Conservation (phyloP, 257 asterid genomes). For the Rubia yunnanensis region DNA sequence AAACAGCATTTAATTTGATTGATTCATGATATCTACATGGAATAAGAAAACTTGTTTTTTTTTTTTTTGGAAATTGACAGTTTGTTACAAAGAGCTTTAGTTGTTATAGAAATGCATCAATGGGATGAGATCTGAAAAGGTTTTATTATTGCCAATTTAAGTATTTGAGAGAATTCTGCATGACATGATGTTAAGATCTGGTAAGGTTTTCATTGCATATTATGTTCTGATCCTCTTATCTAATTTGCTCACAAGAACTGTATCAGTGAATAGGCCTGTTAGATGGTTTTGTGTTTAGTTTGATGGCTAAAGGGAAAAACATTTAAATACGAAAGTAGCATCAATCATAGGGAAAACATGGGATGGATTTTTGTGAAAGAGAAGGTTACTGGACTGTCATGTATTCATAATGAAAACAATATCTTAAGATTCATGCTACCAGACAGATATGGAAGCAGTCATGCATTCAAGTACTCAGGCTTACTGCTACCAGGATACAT, state of each 20-base stretch:
- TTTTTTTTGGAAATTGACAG: background rate
- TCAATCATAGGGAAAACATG: background rate
- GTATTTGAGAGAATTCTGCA: background rate
- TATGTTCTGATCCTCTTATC: background rate
- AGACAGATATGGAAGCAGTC: background rate
- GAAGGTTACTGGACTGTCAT: background rate
- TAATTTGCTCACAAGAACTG: background rate
- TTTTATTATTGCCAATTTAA: background rate
- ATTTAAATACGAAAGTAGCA: background rate
- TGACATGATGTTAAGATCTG: no score
- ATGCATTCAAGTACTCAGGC: background rate
- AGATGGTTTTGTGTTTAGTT: background rate
- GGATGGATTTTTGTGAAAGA: background rate
- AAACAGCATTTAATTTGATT: background rate
- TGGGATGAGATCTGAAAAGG: background rate
- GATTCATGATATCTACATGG: background rate
- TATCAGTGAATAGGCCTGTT: background rate
- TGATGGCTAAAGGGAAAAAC: background rate
- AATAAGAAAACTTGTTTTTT: background rate
- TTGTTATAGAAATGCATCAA: background rate
- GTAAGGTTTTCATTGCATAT: background rate
- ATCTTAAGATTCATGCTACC: background rate
- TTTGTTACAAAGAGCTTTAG: background rate
- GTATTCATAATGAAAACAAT: background rate
- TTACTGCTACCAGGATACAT: background rate